Evolutionary conservation across 352 stramenopile genomes (phyloP).

Genomic region (Stramenopiles sp.): DNA sequence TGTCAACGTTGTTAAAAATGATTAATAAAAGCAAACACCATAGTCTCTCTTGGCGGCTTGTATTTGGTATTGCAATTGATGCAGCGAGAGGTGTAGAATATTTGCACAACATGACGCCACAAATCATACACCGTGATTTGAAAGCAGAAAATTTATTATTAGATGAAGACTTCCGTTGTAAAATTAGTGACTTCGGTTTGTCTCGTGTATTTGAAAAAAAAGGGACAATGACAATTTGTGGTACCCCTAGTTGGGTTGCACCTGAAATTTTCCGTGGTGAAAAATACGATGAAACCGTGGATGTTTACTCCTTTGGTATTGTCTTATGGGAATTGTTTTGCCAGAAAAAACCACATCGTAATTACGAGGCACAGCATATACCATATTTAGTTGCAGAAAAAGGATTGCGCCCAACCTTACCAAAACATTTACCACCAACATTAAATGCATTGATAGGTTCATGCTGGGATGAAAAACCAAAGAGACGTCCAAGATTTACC

Average conservation of each 20-base stretch:
- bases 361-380: neutral
- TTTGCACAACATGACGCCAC: neutral
- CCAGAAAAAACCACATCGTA: neutral
- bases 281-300: neutral
- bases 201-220: neutral
- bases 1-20: neutral
- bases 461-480: neutral
- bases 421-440: neutral
- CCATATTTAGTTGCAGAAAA: neutral
- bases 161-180: slow-evolving; percentile 4
- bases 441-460: neutral
- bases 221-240: neutral
- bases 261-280: neutral
- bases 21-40: neutral
- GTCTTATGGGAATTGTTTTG: neutral
- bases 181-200: neutral
- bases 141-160: neutral
- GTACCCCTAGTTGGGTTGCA: neutral
- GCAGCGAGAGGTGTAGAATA: neutral
- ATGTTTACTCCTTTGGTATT: slow-evolving; percentile 6
- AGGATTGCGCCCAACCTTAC: neutral
- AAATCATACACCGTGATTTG: slow-evolving; percentile 1
- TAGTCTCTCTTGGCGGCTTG: neutral
- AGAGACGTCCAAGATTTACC: neutral
- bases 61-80: neutral